Evolutionary conservation across 257 asterid genomes (phyloP).

Genomic region (Solanum tarijense): DNA sequence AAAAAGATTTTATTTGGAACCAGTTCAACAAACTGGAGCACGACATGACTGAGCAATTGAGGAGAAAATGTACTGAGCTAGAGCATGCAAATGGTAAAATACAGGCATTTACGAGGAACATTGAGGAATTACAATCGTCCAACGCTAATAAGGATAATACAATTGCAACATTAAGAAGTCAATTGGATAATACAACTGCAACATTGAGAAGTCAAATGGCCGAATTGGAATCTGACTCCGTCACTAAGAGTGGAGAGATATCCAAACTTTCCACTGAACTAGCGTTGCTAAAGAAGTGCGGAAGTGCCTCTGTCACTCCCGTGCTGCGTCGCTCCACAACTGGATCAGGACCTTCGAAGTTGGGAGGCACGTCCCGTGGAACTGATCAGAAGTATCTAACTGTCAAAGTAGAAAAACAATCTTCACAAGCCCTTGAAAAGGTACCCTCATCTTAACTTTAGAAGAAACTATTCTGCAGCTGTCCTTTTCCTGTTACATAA

Average conservation of each 20-base stretch:
- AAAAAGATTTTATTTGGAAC: conserved; percentile 73
- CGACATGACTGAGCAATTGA: conserved; percentile 28
- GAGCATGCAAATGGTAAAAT: conserved; percentile 50
- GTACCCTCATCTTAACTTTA: conserved; percentile 9
- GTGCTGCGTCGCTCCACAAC: conserved; percentile 27
- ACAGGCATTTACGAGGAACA: conserved; percentile 19
- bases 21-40: conserved; percentile 58
- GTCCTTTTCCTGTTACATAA: background rate
- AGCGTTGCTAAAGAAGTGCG: conserved; percentile 30
- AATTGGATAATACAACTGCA: conserved; percentile 22
- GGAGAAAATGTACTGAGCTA: conserved; percentile 31
- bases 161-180: conserved; percentile 25
- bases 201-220: conserved; percentile 23
- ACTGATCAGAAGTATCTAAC: conserved; percentile 3
- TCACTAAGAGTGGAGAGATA: conserved; percentile 40
- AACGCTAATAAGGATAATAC: conserved; percentile 18
- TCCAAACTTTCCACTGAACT: conserved; percentile 36
- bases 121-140: conserved; percentile 42
- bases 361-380: conserved; percentile 14
- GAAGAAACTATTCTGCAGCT: background rate
- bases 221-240: conserved; percentile 38
- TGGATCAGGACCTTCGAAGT: conserved; percentile 6
- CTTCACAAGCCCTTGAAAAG: conserved; percentile 33
- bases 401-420: conserved; percentile 22
- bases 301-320: conserved; percentile 24